A percentile compares a stretch with the other conserved stretches of the same genome.
phyloP scores from a whole-genome alignment of 768 basidiomycete genomes.

The Pholiota molesta region DNA sequence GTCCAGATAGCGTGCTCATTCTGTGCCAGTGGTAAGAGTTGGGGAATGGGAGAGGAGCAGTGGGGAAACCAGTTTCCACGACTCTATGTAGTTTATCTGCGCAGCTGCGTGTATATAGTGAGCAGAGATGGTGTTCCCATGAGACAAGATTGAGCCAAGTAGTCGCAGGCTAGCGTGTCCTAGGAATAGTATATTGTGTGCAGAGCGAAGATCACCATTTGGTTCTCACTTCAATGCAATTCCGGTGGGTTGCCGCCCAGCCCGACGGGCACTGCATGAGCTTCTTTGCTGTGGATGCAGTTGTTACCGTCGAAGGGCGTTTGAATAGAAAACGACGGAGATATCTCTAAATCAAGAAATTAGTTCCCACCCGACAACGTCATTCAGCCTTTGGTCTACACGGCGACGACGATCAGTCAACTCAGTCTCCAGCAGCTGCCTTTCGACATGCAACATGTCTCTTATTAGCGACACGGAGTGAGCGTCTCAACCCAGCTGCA shows the following conservation, averaged over 20 bases:
- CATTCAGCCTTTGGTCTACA: not conserved
- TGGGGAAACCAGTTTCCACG: not conserved
- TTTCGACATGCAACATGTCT: constrained; percentile 20
- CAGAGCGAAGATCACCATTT: not conserved
- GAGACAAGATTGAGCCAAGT: not conserved
- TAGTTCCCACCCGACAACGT: not conserved
- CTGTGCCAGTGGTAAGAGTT: not conserved
- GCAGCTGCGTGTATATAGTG: not conserved
- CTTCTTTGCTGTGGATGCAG: not conserved
- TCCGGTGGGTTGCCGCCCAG: not conserved
- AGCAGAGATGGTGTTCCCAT: not conserved
- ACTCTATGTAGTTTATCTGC: not conserved
- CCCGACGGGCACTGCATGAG: not conserved
- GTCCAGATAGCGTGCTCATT: not conserved
- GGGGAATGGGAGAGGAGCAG: not conserved
- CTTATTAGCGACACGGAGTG: constrained; percentile 29
- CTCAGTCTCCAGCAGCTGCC: not conserved
- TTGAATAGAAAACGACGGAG: not conserved
- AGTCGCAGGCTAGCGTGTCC: not conserved
- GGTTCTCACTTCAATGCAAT: not conserved
- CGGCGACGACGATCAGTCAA: not conserved
- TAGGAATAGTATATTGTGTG: not conserved
- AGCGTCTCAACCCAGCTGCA: not conserved
- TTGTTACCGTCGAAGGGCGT: not conserved
- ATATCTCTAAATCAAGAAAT: not conserved